Evolutionary conservation across 2,329 filamentous ascomycete genomes (phyloP).

Genomic region (Fusarium avenaceum): DNA sequence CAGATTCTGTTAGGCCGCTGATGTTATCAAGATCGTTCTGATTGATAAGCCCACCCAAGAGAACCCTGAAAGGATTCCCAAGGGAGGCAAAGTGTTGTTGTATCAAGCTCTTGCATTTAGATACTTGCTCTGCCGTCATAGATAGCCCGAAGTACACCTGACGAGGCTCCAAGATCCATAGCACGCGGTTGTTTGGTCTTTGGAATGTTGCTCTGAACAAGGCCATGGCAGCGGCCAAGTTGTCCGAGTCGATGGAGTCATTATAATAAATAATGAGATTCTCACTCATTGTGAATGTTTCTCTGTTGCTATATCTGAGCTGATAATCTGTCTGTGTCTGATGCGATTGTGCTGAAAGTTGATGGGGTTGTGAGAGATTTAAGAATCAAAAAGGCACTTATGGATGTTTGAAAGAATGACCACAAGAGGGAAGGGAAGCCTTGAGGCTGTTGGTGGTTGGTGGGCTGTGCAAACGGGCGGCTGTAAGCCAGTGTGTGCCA

Average conservation of each 20-base stretch:
- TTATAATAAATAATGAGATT: slow-evolving; percentile 46
- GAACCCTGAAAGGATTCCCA: slow-evolving; percentile 37
- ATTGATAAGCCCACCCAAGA: slow-evolving; percentile 41
- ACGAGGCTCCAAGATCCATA: slow-evolving; percentile 48
- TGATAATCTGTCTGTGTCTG: background rate
- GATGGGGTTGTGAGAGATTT: slow-evolving; percentile 33
- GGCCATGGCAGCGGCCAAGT: slow-evolving; percentile 43
- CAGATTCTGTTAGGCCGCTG: slow-evolving; percentile 11
- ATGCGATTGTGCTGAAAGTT: slow-evolving; percentile 20
- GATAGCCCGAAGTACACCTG: slow-evolving; percentile 42
- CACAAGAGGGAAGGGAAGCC: slow-evolving; percentile 1
- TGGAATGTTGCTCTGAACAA: slow-evolving; percentile 30
- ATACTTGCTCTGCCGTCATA: slow-evolving; percentile 33
- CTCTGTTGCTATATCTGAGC: background rate
- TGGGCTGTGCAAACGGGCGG: slow-evolving; percentile 23
- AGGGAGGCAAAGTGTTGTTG: slow-evolving; percentile 29
- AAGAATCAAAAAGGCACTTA: slow-evolving; percentile 14
- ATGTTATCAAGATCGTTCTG: slow-evolving; percentile 34
- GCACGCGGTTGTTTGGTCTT: slow-evolving; percentile 25
- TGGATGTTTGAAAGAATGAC: slow-evolving; percentile 16
- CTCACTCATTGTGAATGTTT: slow-evolving; percentile 30
- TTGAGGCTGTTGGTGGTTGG: slow-evolving; percentile 15
- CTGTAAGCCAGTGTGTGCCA: slow-evolving; percentile 23
- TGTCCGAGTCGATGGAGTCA: slow-evolving; percentile 49
- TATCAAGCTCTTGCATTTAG: slow-evolving; percentile 35